Percentiles rank a stretch among this genome's conserved stretches.
These are phyloP conservation scores for Monilinia laxa DNA, from an alignment of 2,329 filamentous ascomycete genomes.

Conservation along the genomic window DNA sequence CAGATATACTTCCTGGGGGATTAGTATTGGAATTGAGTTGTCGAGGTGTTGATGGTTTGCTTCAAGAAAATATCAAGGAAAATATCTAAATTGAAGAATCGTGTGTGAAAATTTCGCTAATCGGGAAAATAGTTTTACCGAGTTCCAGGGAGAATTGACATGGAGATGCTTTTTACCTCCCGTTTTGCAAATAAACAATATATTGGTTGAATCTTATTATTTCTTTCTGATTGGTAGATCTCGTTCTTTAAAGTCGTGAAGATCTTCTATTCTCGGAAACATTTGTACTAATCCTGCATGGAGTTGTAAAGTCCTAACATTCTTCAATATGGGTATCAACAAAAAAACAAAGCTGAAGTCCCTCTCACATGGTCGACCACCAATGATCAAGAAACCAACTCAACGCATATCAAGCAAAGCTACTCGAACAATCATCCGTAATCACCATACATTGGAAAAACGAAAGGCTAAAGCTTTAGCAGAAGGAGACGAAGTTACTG, in stretches of 20 bases:
- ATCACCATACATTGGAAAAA: slow-evolving; percentile 65
- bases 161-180: background rate
- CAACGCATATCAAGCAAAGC: slow-evolving; percentile 64
- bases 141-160: background rate
- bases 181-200: background rate
- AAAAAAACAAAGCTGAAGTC: slow-evolving; percentile 50
- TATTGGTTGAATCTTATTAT: background rate
- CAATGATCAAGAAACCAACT: slow-evolving; percentile 46
- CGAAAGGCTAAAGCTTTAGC: slow-evolving; percentile 55
- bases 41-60: slow-evolving; percentile 26
- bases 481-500: slow-evolving; percentile 53
- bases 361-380: slow-evolving; percentile 55
- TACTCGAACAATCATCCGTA: slow-evolving; percentile 63
- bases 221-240: background rate
- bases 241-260: background rate
- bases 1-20: slow-evolving; percentile 32
- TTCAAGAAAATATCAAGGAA: slow-evolving; percentile 8
- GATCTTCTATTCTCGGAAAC: slow-evolving; percentile 2
- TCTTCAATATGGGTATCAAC: slow-evolving; percentile 45
- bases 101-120: slow-evolving; percentile 22
- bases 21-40: slow-evolving; percentile 30
- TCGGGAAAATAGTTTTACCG: background rate
- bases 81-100: slow-evolving; percentile 14
- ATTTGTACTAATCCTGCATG: background rate
- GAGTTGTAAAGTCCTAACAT: background rate